Conservation (phyloP, 2,329 filamentous ascomycete genomes). For the Epicoccum sorghinum region DNA sequence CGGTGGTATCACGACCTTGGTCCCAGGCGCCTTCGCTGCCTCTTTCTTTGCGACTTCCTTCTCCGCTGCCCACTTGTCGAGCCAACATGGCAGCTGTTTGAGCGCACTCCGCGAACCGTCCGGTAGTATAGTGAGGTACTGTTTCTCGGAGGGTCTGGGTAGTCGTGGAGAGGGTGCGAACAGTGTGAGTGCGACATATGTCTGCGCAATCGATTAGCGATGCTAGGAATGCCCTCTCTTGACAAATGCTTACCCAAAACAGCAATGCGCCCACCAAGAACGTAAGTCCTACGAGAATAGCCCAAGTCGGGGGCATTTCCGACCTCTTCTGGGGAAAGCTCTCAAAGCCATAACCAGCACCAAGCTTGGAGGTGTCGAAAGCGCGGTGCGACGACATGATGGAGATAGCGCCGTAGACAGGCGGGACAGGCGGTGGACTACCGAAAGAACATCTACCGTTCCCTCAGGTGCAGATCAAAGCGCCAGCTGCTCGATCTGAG, state of each 20-base stretch:
- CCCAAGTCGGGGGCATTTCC: slow-evolving; percentile 43
- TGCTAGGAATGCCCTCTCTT: neutral
- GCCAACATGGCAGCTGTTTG: slow-evolving; percentile 80
- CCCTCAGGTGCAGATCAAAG: slow-evolving; percentile 9
- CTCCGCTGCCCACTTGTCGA: slow-evolving; percentile 74
- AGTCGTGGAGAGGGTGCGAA: slow-evolving; percentile 81
- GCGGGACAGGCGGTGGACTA: slow-evolving; percentile 25
- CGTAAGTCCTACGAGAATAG: slow-evolving; percentile 31
- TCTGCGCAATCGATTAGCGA: slow-evolving; percentile 47
- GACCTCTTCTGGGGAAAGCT: slow-evolving; percentile 27
- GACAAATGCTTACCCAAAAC: slow-evolving; percentile 36
- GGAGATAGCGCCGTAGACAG: slow-evolving; percentile 13
- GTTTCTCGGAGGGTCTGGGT: slow-evolving; percentile 79
- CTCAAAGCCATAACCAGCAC: slow-evolving; percentile 36
- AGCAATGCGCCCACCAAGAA: slow-evolving; percentile 32
- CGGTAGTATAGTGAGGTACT: slow-evolving; percentile 76
- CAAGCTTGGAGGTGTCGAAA: slow-evolving; percentile 31
- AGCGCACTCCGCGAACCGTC: slow-evolving; percentile 63
- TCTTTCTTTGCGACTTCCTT: slow-evolving; percentile 51
- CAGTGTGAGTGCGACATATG: slow-evolving; percentile 72
- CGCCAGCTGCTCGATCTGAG: slow-evolving; percentile 4
- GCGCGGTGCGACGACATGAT: slow-evolving; percentile 32
- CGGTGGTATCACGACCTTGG: slow-evolving; percentile 29
- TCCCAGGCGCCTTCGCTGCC: slow-evolving; percentile 31
- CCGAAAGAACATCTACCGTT: slow-evolving; percentile 27